phyloP scores from a whole-genome alignment of 208 protist species.

The Acanthamoeba divionensis region DNA sequence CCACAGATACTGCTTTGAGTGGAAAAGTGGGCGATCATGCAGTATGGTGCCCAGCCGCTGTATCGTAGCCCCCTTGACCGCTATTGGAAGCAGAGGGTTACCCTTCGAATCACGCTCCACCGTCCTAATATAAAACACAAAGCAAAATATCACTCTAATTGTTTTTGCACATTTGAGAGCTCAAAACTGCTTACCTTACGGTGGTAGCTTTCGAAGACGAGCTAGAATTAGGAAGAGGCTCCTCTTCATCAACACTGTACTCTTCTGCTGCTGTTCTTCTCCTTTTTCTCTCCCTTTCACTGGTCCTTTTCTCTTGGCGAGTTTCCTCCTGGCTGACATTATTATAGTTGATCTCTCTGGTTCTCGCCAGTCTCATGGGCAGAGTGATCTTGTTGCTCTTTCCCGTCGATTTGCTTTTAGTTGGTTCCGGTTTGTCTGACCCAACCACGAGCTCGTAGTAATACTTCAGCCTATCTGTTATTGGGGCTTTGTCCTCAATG shows the following conservation, averaged over 20 bases:
- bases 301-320: not conserved
- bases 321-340: no score
- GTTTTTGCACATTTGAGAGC: no score
- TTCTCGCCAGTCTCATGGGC: no score
- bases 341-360: no score
- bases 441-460: not conserved
- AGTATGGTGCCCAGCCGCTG: not conserved
- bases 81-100: not conserved
- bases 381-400: no score
- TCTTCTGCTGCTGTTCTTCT: not conserved
- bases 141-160: no score
- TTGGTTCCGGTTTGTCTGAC: not conserved
- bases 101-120: not conserved
- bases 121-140: not conserved
- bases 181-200: no score
- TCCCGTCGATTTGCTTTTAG: no score
- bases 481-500: constrained; percentile 8
- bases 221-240: not conserved
- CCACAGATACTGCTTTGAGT: constrained; percentile 14
- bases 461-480: not conserved
- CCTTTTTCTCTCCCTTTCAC: not conserved
- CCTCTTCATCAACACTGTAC: not conserved
- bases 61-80: not conserved
- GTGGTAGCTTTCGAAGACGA: no score
- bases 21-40: not conserved